A percentile compares a stretch with the other conserved stretches of the same genome.
These are phyloP conservation scores for Escovopsis sp. DNA, from an alignment of 2,329 filamentous ascomycete species.

Conservation along the genomic window DNA sequence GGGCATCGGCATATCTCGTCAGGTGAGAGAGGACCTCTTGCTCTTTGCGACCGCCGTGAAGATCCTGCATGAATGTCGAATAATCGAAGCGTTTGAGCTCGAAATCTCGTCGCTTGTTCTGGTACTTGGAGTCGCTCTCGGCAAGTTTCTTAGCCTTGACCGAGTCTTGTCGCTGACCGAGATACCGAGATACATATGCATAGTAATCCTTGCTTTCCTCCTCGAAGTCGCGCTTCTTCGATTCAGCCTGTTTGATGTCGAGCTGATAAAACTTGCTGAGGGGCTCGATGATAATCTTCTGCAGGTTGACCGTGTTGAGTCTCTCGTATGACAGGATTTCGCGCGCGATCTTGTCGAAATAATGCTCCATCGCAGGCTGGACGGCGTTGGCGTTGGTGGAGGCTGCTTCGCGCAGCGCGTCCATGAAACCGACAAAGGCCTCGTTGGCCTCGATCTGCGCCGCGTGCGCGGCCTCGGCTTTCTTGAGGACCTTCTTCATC, in stretches of 20 bases:
- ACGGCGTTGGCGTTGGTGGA: constrained; percentile 89
- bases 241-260: constrained; percentile 94
- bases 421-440: constrained; percentile 66
- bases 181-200: constrained; percentile 81
- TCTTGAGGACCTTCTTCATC: constrained; percentile 93
- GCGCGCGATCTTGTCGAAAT: constrained; percentile 90
- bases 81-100: constrained; percentile 98
- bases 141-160: constrained; percentile 93
- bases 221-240: constrained; percentile 95
- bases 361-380: constrained; percentile 92
- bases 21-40: constrained; percentile 91
- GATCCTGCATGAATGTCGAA: constrained; percentile 95
- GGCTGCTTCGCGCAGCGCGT: constrained; percentile 73
- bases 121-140: constrained; percentile 92
- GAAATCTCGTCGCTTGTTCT: constrained; percentile 83
- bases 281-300: constrained; percentile 89
- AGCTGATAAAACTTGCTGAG: constrained; percentile 80
- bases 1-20: constrained; percentile 83
- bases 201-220: constrained; percentile 99
- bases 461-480: constrained; percentile 73
- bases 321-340: constrained; percentile 82
- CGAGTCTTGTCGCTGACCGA: constrained; percentile 92
- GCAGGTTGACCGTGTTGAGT: constrained; percentile 68
- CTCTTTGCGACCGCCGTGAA: constrained; percentile 97
- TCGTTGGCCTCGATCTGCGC: constrained; percentile 78